Evolutionary conservation across 208 protist genomes (phyloP), one percentile per base, ranked within the genome.

Genomic region (Zelonia costaricensis): DNA sequence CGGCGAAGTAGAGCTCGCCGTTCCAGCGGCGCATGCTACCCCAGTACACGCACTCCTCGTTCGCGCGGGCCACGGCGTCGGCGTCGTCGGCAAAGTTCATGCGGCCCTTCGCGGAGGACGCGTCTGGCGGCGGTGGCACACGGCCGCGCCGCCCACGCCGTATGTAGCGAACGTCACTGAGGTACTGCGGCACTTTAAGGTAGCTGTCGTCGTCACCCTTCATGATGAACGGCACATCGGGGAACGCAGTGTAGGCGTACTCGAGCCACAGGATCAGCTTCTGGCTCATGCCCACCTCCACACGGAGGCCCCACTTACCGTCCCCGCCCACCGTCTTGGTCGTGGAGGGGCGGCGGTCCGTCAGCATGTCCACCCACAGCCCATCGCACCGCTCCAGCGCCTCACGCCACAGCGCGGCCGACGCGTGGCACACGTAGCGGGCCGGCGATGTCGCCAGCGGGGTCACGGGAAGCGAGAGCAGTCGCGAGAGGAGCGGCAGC

Each of bases 181-280:
- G 47, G 22, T 63, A 68, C 53, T 84, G 72, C 47, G 77, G 77
- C 47, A 80, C 73, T 16, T 63, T 69, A 5, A 78, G 4, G 45
- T 76, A 84, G 25, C 60, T 68, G 47, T 74, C 66, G 33, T 80
- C 77, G 43, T 84, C 67, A 10, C 63, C 43, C 61, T 80, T 84
- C 20, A 38, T 59, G 28, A 84, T 46, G 54, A 69, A 84, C 22
- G 28, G 20, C 13, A 62, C 67, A 28, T 57, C 30, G 9, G 65
- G 64, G 44, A 80, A 84, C 6, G 62, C 20, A 31, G 46, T 31
- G 48, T 80, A 61, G 27, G 66, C 65, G 27, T 76, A 69, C 27
- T 67, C 31, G 42, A 81, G 71, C 74, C 70, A 80, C 22, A 79
- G 40, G 27, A 76, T 70, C 23, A 65, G 48, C 69, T 80, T 86